Base-by-base conservation (phyloP, 805 yeast species). In the Scheffersomyces coipomensis region DNA sequence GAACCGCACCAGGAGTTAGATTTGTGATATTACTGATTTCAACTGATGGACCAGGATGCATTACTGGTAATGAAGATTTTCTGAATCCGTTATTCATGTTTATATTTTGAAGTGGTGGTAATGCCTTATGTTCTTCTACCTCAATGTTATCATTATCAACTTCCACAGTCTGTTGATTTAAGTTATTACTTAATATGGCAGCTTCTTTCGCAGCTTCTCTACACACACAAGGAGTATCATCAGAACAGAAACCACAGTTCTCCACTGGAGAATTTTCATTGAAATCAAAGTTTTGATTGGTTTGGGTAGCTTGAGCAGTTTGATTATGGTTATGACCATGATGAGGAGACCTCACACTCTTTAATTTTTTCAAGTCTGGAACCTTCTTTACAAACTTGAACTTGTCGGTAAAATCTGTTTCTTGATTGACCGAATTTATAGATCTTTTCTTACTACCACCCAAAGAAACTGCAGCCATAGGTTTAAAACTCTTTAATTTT, bases 201-300 rank as follows among this genome's bases (percentile, higher is more conserved):
- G 74, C 76, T 52, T 74, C 79, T 48, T 71, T 68, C 2, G 80
- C 82, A 13, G 79, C 85, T 49, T 88, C 97, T 19, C 91, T 78
- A 58, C 97, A 91, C 2, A 91, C 85, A 63, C 98, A 91, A 2
- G 96, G 90, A 0, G 95, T 82, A 49, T 82, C 93, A 49, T 87
- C 96, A 0, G 95, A 79, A 56, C 98, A 91, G 61, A 91, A 90
- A 0, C 98, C 98, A 62, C 98, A 91, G 42, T 85, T 79, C 48
- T 86, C 95, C 43, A 73, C 70, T 5, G 79, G 76, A 1, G 78
- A 75, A 27, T 62, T 62, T 35, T 73, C 78, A 43, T 71, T 64
- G 41, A 71, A 67, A 17, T 51, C 56, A 16, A 27, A 27, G 35
- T 36, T 29, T 40, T 35, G 19, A 37, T 19, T 26, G 25, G 24